Evolutionary conservation across 345 rosid genomes (phyloP).

Genomic region (Euphorbia pulcherrima): DNA sequence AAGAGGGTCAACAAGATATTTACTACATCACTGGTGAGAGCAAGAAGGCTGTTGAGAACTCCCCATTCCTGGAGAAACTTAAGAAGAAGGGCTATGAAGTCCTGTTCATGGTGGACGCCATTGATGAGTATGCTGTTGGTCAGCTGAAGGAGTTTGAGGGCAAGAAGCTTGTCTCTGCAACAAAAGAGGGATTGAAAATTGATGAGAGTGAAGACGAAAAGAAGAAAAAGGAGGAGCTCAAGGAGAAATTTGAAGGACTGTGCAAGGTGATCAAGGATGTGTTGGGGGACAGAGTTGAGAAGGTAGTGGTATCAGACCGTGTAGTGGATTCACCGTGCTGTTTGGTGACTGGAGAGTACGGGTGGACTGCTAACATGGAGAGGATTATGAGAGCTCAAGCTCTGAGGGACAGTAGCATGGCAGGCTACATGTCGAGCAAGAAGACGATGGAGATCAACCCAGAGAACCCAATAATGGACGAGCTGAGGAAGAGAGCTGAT

Average conservation of each 20-base stretch:
- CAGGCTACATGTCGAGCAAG: constrained; percentile 79
- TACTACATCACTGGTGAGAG: constrained; percentile 90
- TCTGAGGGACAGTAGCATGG: constrained; percentile 81
- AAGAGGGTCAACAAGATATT: constrained; percentile 80
- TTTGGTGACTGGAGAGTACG: constrained; percentile 77
- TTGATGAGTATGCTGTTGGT: constrained; percentile 78
- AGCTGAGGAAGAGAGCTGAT: constrained; percentile 81
- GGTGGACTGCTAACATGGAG: constrained; percentile 92
- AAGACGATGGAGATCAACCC: constrained; percentile 93
- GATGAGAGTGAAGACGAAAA: constrained; percentile 81
- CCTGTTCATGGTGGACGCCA: constrained; percentile 80
- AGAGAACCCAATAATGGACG: constrained; percentile 79
- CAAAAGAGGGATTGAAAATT: constrained; percentile 78
- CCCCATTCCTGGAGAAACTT: constrained; percentile 89
- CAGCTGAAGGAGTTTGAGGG: constrained; percentile 89
- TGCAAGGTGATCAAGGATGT: constrained; percentile 90
- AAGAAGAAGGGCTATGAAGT: constrained; percentile 88
- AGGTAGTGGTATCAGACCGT: constrained; percentile 79
- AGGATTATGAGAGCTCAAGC: constrained; percentile 92
- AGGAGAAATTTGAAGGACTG: constrained; percentile 70
- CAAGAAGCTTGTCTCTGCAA: constrained; percentile 80
- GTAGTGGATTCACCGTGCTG: constrained; percentile 89
- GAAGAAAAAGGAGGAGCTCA: constrained; percentile 54
- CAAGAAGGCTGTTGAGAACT: constrained; percentile 89
- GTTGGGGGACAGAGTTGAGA: constrained; percentile 71